Evolutionary conservation across 495 filamentous ascomycete genomes (phyloP).

Genomic region (Penicillium diatomitis): DNA sequence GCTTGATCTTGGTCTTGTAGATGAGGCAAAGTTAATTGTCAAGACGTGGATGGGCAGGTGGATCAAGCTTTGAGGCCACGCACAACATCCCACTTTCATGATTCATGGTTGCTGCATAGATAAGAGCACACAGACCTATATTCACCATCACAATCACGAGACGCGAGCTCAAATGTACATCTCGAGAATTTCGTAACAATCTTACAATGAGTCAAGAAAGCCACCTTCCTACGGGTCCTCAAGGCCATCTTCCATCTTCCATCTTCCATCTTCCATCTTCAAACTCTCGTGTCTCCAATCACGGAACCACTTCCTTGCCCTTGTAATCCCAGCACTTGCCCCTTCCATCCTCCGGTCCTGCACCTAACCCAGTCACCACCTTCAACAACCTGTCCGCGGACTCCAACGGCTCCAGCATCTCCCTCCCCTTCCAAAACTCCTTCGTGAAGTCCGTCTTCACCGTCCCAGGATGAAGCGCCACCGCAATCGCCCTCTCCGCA

Average conservation of each 20-base stretch:
- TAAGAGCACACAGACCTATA: too few species aligned
- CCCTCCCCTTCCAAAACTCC: constrained; percentile 58
- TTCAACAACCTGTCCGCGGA: constrained; percentile 51
- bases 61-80: constrained; percentile 27
- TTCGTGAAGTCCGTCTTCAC: constrained; percentile 66
- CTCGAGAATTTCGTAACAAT: background rate
- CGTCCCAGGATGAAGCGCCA: constrained; percentile 76
- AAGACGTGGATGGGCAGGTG: constrained; percentile 63
- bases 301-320: constrained; percentile 60
- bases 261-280: background rate
- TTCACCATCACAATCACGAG: too few species aligned
- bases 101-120: too few species aligned
- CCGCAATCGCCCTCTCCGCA: constrained; percentile 50
- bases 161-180: background rate
- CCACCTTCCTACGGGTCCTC: too few species aligned
- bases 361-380: constrained; percentile 35
- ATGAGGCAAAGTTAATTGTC: constrained; percentile 57
- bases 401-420: constrained; percentile 51
- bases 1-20: constrained; percentile 57
- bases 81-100: too few species aligned
- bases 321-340: constrained; percentile 74
- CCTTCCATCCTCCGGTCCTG: constrained; percentile 37
- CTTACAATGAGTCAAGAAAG: too few species aligned
- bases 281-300: constrained; percentile 3
- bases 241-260: background rate